Percentiles rank a stretch among this genome's conserved stretches.
phyloP scores from a whole-genome alignment of 2,329 filamentous ascomycete genomes.

The Penicillium palitans region DNA sequence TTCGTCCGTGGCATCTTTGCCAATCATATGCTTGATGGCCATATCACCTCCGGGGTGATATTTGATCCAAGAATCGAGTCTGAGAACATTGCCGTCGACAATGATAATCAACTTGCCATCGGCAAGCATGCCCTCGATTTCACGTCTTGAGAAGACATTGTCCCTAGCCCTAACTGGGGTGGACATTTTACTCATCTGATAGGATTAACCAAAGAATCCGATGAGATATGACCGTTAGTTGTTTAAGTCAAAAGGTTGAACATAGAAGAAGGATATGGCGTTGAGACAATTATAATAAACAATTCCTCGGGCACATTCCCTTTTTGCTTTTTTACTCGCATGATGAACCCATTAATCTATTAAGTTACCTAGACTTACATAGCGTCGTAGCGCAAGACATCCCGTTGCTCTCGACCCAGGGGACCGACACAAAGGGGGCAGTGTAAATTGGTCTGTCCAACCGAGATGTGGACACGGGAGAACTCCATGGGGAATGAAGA shows the following conservation, averaged over 20 bases:
- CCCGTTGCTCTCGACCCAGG: slow-evolving; percentile 8
- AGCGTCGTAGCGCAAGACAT: slow-evolving; percentile 10
- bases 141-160: slow-evolving; percentile 21
- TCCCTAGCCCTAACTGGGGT: slow-evolving; percentile 11
- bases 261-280: not conserved
- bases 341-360: slow-evolving; percentile 5
- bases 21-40: slow-evolving; percentile 86
- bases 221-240: not conserved
- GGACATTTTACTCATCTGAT: slow-evolving; percentile 6
- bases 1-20: slow-evolving; percentile 89
- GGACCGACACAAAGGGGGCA: slow-evolving; percentile 16
- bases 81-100: slow-evolving; percentile 74
- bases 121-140: slow-evolving; percentile 79
- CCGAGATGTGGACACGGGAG: slow-evolving; percentile 14
- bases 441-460: slow-evolving; percentile 14
- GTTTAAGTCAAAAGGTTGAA: not conserved
- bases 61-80: slow-evolving; percentile 80
- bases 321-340: not conserved
- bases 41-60: slow-evolving; percentile 91
- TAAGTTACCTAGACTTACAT: slow-evolving; percentile 4
- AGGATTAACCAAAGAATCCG: not conserved
- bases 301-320: not conserved
- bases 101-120: slow-evolving; percentile 76
- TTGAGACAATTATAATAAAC: not conserved
- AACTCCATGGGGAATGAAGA: slow-evolving; percentile 5